Evolutionary conservation across 2,329 filamentous ascomycete genomes (phyloP).

Genomic region (Sphaceloma murrayae): DNA sequence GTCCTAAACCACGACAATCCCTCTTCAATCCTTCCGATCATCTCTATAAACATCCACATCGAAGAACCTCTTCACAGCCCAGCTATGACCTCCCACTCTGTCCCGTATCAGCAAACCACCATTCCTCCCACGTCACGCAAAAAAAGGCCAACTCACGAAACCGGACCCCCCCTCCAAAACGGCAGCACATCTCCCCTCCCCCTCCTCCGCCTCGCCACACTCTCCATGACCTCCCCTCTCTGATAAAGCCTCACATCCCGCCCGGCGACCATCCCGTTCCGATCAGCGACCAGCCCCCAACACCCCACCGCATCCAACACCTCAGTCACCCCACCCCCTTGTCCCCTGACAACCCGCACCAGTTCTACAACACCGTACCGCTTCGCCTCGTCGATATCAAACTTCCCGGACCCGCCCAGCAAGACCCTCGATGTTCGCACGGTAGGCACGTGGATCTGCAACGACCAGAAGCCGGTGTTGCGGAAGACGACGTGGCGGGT

Average conservation of each 20-base stretch:
- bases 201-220: conserved; percentile 25
- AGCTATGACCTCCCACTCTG: conserved; percentile 27
- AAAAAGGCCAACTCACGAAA: conserved; percentile 21
- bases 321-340: conserved; percentile 20
- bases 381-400: conserved; percentile 26
- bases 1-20: background rate
- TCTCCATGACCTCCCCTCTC: conserved; percentile 25
- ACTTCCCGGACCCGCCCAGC: conserved; percentile 22
- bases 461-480: conserved; percentile 27
- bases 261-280: conserved; percentile 25
- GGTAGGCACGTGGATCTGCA: conserved; percentile 29
- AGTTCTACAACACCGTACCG: conserved; percentile 26
- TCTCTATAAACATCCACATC: conserved; percentile 27
- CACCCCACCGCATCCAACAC: conserved; percentile 27
- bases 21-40: conserved; percentile 22
- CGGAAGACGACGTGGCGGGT: conserved; percentile 28
- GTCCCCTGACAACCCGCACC: conserved; percentile 19
- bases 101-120: conserved; percentile 2
- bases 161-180: conserved; percentile 29
- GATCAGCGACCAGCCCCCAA: conserved; percentile 28
- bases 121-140: background rate
- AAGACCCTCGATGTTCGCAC: conserved; percentile 25
- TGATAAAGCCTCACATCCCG: conserved; percentile 28
- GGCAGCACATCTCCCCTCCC: conserved; percentile 28
- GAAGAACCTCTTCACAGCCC: conserved; percentile 28